Evolutionary conservation across 2,329 filamentous ascomycete species (phyloP).

Genomic region (Hypoxylon rubiginosum): DNA sequence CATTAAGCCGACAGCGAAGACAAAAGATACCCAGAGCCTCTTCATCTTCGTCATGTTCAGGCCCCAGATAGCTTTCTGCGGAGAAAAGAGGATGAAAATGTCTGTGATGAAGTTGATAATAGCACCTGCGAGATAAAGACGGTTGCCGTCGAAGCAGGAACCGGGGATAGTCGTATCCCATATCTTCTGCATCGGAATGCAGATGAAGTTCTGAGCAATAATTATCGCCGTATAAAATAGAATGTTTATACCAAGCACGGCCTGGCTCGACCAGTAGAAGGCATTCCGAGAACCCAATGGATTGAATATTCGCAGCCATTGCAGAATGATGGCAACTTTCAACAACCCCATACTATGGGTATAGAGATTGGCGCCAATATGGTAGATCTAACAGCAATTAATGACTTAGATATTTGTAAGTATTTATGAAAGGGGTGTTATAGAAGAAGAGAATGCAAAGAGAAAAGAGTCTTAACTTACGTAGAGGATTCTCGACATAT

Average conservation of each 20-base stretch:
- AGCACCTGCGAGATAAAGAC: constrained; percentile 58
- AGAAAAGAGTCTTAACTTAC: too few species aligned
- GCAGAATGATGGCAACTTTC: constrained; percentile 32
- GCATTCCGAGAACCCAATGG: constrained; percentile 10
- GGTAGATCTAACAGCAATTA: too few species aligned
- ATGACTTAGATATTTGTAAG: too few species aligned
- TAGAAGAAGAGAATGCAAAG: too few species aligned
- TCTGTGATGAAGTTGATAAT: constrained; percentile 59
- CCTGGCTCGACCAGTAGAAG: constrained; percentile 43
- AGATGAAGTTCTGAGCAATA: constrained; percentile 47
- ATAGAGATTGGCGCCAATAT: too few species aligned
- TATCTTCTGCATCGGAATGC: constrained; percentile 45
- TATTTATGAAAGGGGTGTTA: too few species aligned
- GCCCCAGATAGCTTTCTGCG: constrained; percentile 57
- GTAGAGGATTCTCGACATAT: too few species aligned
- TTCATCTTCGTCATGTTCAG: constrained; percentile 58
- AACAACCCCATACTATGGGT: constrained; percentile 19
- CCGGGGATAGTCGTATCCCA: constrained; percentile 47
- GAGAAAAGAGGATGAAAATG: constrained; percentile 57
- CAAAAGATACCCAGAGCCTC: constrained; percentile 55
- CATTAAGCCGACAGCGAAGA: constrained; percentile 59
- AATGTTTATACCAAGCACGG: constrained; percentile 41
- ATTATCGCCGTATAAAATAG: constrained; percentile 42
- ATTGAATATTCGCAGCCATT: constrained; percentile 33
- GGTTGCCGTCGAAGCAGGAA: constrained; percentile 57